Conservation (phyloP, 1,139 yeast genomes). For the Hanseniaspora uvarum region DNA sequence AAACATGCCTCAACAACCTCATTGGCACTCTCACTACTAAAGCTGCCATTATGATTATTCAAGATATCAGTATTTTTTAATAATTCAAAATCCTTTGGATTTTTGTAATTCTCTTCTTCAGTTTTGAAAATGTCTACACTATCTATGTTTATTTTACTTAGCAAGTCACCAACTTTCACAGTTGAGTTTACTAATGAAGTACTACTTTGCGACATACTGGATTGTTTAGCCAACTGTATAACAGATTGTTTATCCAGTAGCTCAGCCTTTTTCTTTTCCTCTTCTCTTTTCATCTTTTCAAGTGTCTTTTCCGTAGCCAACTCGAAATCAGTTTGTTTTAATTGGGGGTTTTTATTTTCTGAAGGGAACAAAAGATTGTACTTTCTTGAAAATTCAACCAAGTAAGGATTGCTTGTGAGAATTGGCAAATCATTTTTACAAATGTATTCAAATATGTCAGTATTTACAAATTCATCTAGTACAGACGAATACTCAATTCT, state of each 20-base stretch:
- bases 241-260: background rate
- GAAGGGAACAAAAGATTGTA: background rate
- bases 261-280: background rate
- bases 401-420: background rate
- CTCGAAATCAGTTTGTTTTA: background rate
- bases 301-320: background rate
- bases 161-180: background rate
- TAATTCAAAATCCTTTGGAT: background rate
- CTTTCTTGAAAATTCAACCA: background rate
- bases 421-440: constrained; percentile 11
- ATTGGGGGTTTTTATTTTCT: background rate
- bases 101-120: background rate
- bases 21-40: background rate
- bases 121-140: background rate
- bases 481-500: background rate
- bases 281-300: background rate
- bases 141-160: background rate
- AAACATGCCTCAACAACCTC: background rate
- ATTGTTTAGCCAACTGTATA: background rate
- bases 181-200: background rate
- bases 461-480: background rate
- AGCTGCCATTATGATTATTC: background rate
- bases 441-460: background rate
- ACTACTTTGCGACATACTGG: background rate
- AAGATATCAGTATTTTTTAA: background rate